A percentile compares a stretch with the other conserved stretches of the same genome.
Conservation (phyloP, 768 basidiomycete species). For the Cubamyces lactineus region DNA sequence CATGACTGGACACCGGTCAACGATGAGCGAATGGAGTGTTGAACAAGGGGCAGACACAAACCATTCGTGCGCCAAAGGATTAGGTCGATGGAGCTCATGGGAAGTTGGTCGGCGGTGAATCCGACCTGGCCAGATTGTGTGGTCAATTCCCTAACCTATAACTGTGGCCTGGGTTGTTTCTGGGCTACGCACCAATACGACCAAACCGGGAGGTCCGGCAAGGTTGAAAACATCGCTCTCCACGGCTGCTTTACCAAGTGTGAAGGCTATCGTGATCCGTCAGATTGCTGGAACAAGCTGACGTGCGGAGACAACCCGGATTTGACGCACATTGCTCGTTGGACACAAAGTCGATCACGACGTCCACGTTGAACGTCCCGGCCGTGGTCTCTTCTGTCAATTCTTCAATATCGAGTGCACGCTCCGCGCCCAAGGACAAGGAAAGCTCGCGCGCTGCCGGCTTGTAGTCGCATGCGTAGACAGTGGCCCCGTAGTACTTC, state of each 20-base stretch:
- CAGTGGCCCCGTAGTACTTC: conserved; percentile 15
- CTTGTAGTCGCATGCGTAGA: conserved; percentile 21
- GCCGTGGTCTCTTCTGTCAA: conserved; percentile 2
- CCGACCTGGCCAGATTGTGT: neutral
- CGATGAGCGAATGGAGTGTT: no score
- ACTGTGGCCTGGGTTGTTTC: neutral
- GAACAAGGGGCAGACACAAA: neutral
- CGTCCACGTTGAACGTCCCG: conserved; percentile 14
- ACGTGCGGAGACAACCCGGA: neutral
- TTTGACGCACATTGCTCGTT: conserved; percentile 13
- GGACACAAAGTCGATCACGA: conserved; percentile 17
- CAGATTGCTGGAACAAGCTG: neutral
- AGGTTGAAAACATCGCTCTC: neutral
- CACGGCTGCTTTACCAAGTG: neutral
- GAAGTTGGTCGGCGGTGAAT: conserved; percentile 5
- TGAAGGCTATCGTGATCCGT: neutral
- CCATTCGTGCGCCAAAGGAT: conserved; percentile 5
- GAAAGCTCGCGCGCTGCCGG: conserved; percentile 18
- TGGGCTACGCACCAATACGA: conserved; percentile 3
- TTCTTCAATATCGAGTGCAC: conserved; percentile 8
- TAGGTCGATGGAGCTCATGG: conserved; percentile 7
- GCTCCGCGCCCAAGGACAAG: conserved; percentile 9
- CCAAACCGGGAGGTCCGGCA: neutral
- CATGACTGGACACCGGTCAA: neutral
- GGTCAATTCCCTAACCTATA: neutral